Conservation (phyloP, 345 rosid genomes). For the Syzygium jambos region DNA sequence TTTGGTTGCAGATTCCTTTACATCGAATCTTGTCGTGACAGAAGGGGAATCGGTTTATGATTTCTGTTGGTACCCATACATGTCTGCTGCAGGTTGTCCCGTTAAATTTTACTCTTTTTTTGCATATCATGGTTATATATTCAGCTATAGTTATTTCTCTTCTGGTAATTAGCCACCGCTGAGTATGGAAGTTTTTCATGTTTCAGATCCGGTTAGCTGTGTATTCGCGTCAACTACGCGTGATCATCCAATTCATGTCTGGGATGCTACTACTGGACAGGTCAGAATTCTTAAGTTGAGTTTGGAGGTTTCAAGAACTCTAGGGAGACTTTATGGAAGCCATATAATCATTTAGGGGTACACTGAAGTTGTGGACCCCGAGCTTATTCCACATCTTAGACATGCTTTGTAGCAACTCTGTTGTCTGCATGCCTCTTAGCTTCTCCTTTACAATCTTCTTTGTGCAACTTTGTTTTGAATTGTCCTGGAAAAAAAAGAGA, state of each 20-base stretch:
- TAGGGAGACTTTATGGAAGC: neutral
- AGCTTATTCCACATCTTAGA: neutral
- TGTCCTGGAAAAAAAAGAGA: neutral
- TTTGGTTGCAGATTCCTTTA: slow-evolving; percentile 60
- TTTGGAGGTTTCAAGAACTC: neutral
- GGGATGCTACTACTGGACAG: slow-evolving; percentile 94
- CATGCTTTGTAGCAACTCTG: neutral
- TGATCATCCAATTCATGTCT: slow-evolving; percentile 98
- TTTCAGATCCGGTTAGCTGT: slow-evolving; percentile 73
- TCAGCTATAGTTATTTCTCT: neutral
- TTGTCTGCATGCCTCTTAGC: neutral
- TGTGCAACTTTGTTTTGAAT: too few relatives aligned
- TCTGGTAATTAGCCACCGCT: slow-evolving; percentile 1
- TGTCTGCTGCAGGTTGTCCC: slow-evolving; percentile 69
- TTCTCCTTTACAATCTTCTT: neutral
- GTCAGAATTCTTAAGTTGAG: slow-evolving; percentile 23
- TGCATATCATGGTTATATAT: neutral
- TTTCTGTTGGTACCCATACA: slow-evolving; percentile 94
- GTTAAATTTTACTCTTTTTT: neutral
- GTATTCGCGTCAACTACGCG: slow-evolving; percentile 83
- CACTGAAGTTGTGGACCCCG: fast-evolving
- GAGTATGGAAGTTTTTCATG: slow-evolving; percentile 1
- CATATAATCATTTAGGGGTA: neutral
- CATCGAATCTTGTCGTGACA: slow-evolving; percentile 45
- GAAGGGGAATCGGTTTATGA: slow-evolving; percentile 96